Evolutionary conservation across 495 filamentous ascomycete species (phyloP), one percentile per base, ranked within the genome.

Genomic region (Aspergillus affinis): DNA sequence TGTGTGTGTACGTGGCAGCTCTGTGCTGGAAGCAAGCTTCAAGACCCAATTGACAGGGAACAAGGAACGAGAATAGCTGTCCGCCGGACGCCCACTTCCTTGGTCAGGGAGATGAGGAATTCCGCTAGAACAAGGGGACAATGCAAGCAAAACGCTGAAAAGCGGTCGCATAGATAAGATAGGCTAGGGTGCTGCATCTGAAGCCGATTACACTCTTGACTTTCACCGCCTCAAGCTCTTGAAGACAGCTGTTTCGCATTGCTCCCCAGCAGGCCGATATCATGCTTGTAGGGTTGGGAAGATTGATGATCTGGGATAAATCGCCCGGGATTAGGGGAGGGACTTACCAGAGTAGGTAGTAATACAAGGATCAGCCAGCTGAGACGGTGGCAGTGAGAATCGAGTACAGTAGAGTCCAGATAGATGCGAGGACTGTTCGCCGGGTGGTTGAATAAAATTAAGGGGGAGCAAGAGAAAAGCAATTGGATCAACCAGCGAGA

Each of bases 401-500:
- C n/a, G n/a, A 30, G 29, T 12, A 36, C n/a, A 13, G 32, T 36
- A 36, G 6, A 36, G 32, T 36, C 6, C 32, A 36, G 32, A 8
- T 15, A 41, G 36, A 2, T 17, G 36, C 36, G 36, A 41, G 36
- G 36, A 41, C 36, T 10, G 15, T 41, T 41, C 12, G 13, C 36
- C 3, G 36, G 3, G 13, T 55, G 44, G 27, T 30, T 54, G 57
- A n/a, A 52, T 55, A 52, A 44, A 20, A 45, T 13, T 8, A 55
- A 48, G 15, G 3, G 19, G 26, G 20, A 44, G 26, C 1, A 32
- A 32, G 32, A 47, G 23, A 17, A 26, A 30, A 20, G 53, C 54
- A 58, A 59, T 65, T 60, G 53, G 44, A 47, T 49, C 27, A 32
- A 46, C 36, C 45, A 30, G 27, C 15, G 51, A 49, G 18, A 45